A percentile compares a stretch with the other conserved stretches of the same genome.
These are phyloP conservation scores for Xylaria sp. DNA, from an alignment of 2,329 filamentous ascomycete species.

Conservation along the genomic window DNA sequence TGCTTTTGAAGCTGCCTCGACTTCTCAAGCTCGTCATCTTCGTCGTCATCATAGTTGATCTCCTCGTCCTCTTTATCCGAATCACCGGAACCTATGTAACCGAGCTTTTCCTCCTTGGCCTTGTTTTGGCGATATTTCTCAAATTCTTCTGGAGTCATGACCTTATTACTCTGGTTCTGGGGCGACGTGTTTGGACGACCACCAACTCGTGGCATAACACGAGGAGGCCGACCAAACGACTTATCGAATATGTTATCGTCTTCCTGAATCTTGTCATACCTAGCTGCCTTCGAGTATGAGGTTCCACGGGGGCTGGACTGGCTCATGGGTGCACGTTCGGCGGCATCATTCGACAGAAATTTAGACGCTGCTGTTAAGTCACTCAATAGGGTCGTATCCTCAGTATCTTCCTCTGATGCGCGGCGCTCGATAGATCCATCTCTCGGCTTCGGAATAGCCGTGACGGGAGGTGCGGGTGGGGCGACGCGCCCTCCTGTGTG, in stretches of 20 bases:
- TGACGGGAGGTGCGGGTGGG: constrained; percentile 43
- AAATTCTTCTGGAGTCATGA: constrained; percentile 91
- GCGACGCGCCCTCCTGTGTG: constrained; percentile 51
- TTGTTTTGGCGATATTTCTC: constrained; percentile 82
- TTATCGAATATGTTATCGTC: constrained; percentile 68
- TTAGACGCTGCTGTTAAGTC: constrained; percentile 63
- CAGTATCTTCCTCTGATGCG: constrained; percentile 57
- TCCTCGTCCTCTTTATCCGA: constrained; percentile 57
- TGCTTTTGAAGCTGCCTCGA: constrained; percentile 78
- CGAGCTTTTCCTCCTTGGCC: constrained; percentile 65
- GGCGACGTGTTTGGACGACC: constrained; percentile 51
- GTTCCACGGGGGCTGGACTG: constrained; percentile 42
- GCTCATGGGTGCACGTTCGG: constrained; percentile 28
- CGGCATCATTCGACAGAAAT: constrained; percentile 52
- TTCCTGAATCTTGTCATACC: constrained; percentile 51
- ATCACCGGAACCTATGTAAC: constrained; percentile 54
- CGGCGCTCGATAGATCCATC: constrained; percentile 46
- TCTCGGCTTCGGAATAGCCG: constrained; percentile 39
- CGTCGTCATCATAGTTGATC: constrained; percentile 64
- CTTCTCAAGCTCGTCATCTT: constrained; percentile 82
- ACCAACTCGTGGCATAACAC: constrained; percentile 51
- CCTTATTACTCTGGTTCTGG: constrained; percentile 72
- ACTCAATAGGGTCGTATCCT: constrained; percentile 63
- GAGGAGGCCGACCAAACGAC: constrained; percentile 53
- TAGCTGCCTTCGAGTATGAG: constrained; percentile 49